These are phyloP conservation scores for Geotrichum ghanense DNA, from an alignment of 805 yeast genomes.

Conservation along the genomic window DNA sequence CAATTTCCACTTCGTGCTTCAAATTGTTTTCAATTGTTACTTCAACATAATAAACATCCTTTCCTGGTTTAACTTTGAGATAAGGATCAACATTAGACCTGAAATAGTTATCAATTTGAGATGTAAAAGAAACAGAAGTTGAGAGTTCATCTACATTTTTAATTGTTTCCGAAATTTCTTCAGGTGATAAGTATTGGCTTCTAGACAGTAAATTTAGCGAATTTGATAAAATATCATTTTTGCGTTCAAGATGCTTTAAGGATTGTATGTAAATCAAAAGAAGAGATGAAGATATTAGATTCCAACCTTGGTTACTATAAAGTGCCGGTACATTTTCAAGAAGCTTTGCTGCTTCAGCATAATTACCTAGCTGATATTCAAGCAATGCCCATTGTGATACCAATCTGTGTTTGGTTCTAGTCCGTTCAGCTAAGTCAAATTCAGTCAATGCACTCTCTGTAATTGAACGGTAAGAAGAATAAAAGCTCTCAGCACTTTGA, in stretches of 20 bases:
- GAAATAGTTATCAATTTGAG: constrained; percentile 30
- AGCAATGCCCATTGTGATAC: constrained; percentile 71
- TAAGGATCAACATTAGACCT: constrained; percentile 27
- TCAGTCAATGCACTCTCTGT: constrained; percentile 48
- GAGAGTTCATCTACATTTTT: constrained; percentile 15
- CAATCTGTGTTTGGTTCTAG: constrained; percentile 59
- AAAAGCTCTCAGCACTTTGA: constrained; percentile 26
- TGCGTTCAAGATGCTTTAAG: constrained; percentile 26
- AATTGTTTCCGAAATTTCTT: constrained; percentile 14
- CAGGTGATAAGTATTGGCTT: constrained; percentile 11
- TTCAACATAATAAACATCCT: constrained; percentile 5
- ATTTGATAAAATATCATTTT: constrained; percentile 19
- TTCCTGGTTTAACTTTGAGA: constrained; percentile 5
- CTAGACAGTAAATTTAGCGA: constrained; percentile 21
- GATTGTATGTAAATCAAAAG: constrained; percentile 61
- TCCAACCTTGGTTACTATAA: constrained; percentile 67
- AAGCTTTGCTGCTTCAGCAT: constrained; percentile 48
- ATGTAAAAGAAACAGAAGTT: constrained; percentile 13
- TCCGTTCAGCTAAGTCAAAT: constrained; percentile 40
- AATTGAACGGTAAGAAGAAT: constrained; percentile 34
- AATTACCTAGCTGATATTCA: constrained; percentile 46
- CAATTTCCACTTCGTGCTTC: constrained; percentile 6
- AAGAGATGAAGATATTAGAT: constrained; percentile 50
- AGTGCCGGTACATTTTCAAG: constrained; percentile 58
- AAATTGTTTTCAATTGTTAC: constrained; percentile 4